Base-by-base conservation (phyloP, 345 rosid species). In the Noccaea bulbosa region DNA sequence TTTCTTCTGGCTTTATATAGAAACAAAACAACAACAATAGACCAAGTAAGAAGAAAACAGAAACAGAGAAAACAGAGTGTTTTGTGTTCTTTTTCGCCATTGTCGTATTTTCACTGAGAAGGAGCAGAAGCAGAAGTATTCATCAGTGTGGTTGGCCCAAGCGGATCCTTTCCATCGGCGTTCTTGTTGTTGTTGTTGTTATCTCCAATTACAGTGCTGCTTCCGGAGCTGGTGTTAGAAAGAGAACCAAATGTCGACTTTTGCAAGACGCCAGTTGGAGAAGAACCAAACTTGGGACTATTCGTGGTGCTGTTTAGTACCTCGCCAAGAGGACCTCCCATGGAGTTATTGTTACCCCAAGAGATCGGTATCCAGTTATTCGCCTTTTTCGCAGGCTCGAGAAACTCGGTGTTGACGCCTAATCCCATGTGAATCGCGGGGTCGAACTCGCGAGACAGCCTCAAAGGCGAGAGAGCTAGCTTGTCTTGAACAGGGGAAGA, bases 141-240 rank as follows among this genome's bases (percentile, higher is more conserved):
- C 73, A 67, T 60, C 3, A 74, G 30, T 6, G 69, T 38, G 5
- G 73, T 60, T 1, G 41, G 56, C 7, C 69, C 63, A 67, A 69
- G 39, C 5, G 20, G 74, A 46, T 75, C 79, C 2, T 74, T 78
- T 7, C 56, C 77, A 46, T 65, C 74, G 35, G 68, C 32, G 86
- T 66, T 80, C 60, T 83, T 83, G 64, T 40, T 83, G 64, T 40
- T 83, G 64, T 40, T 74, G 58, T 68, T 86, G 65, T 47, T 69
- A 7, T 75, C 45, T 0, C 65, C 74, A 79, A 73, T 11, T 11
- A 77, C 38, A 0, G 83, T 71, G 74, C 96, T 94, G 77, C 96
- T 89, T 37, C 89, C 97, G 0, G 90, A 87, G 60, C 98, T 91
- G 75, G 92, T 88, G 71, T 89, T 91, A 34, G 99, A 91, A 53